Conservation (phyloP, 352 stramenopile species). For the Aphanomyces euteiches region DNA sequence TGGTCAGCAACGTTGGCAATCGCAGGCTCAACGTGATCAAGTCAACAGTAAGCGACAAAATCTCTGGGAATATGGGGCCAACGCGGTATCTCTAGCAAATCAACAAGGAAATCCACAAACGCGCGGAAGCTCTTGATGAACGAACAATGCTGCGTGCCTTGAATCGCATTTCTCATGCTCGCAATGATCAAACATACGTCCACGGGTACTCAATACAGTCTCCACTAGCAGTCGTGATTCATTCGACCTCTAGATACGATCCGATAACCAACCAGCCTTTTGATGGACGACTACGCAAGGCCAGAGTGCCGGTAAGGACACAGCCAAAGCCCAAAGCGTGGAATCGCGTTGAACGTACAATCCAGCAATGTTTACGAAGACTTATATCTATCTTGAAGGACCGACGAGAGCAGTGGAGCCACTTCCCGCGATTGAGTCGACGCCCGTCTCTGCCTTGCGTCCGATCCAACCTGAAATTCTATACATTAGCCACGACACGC, state of each 20-base stretch:
- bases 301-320: conserved; percentile 43
- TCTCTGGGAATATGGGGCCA: not conserved
- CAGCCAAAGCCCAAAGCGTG: conserved; percentile 44
- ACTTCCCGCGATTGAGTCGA: not conserved
- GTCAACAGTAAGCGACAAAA: conserved; percentile 40
- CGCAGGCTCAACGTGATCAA: conserved; percentile 59
- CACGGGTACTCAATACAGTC: conserved; percentile 35
- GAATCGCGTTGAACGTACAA: conserved; percentile 32
- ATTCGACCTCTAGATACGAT: conserved; percentile 37
- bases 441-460: not conserved
- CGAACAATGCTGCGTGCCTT: conserved; percentile 48
- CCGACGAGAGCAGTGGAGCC: not conserved
- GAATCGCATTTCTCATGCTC: conserved; percentile 60
- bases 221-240: not conserved
- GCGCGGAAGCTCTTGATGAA: conserved; percentile 41
- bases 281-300: conserved; percentile 46
- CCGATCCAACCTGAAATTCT: conserved; percentile 26
- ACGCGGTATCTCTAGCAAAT: conserved; percentile 27
- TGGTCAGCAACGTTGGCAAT: conserved; percentile 43
- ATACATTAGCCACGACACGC: conserved; percentile 20
- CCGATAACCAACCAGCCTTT: conserved; percentile 62
- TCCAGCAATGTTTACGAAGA: conserved; percentile 11
- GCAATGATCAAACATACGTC: conserved; percentile 48
- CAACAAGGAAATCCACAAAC: conserved; percentile 47
- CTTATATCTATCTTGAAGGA: not conserved